Conservation (phyloP, 768 basidiomycete species). For the Ramaria rubella region DNA sequence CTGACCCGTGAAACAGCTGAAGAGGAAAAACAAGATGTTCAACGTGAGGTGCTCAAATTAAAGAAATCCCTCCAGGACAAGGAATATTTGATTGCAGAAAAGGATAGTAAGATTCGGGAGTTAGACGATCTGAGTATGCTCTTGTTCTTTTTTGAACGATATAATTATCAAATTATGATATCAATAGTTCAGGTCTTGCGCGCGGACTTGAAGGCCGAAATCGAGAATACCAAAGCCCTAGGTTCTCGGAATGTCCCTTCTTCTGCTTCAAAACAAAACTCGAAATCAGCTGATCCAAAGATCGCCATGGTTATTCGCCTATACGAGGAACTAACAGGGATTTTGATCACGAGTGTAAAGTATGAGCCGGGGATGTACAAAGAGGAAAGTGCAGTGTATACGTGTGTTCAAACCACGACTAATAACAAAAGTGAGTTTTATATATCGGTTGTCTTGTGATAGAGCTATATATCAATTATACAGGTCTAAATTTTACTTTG, state of each 20-base stretch:
- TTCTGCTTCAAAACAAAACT: conserved; percentile 28
- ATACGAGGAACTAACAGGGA: conserved; percentile 83
- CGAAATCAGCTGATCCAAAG: conserved; percentile 48
- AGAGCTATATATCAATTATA: background rate
- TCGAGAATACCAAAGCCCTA: conserved; percentile 44
- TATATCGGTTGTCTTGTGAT: conserved; percentile 19
- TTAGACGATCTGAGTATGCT: conserved; percentile 44
- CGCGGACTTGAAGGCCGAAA: conserved; percentile 56
- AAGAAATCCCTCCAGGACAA: conserved; percentile 39
- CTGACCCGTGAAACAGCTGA: conserved; percentile 70
- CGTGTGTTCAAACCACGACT: conserved; percentile 58
- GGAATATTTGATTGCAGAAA: conserved; percentile 35
- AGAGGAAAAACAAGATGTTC: conserved; percentile 50
- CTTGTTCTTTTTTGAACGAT: background rate
- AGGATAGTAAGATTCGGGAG: conserved; percentile 40
- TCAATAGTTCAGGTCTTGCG: conserved; percentile 43
- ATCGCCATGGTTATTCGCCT: conserved; percentile 56
- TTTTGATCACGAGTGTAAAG: conserved; percentile 63
- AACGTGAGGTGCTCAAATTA: conserved; percentile 41
- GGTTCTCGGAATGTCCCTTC: conserved; percentile 35
- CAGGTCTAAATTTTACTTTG: conserved; percentile 58
- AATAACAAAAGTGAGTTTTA: conserved; percentile 34
- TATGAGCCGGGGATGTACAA: conserved; percentile 35
- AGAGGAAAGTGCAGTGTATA: conserved; percentile 54
- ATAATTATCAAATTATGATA: background rate